These are phyloP conservation scores for Apiospora arundinis DNA, from an alignment of 2,329 filamentous ascomycete species.

Conservation along the genomic window DNA sequence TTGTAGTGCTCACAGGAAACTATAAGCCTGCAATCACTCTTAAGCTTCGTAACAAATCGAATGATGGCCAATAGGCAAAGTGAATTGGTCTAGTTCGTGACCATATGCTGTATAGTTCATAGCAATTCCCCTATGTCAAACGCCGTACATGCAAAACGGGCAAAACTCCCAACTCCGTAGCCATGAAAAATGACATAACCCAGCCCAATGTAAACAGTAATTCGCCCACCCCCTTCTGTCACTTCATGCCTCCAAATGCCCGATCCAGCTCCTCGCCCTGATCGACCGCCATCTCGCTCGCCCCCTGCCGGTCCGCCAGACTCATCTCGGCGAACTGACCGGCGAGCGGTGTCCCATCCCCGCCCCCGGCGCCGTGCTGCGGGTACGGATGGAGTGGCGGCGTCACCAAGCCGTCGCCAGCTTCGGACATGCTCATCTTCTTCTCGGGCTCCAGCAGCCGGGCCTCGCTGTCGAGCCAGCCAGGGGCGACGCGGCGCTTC, in stretches of 20 bases:
- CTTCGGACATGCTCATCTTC: constrained; percentile 35
- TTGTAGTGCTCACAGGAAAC: not conserved
- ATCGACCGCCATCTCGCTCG: constrained; percentile 51
- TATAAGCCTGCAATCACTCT: not conserved
- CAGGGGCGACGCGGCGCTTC: constrained; percentile 80
- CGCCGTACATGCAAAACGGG: not conserved
- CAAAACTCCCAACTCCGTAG: not conserved
- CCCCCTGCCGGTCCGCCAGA: constrained; percentile 33
- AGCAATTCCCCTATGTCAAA: not conserved
- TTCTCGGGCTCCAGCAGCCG: constrained; percentile 73
- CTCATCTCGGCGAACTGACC: constrained; percentile 39
- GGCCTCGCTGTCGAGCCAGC: constrained; percentile 79
- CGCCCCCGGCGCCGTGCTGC: constrained; percentile 60
- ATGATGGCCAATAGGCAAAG: not conserved
- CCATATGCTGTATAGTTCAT: not conserved
- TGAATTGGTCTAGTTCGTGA: not conserved
- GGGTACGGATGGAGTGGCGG: constrained; percentile 24
- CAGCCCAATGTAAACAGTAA: not conserved
- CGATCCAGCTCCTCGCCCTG: constrained; percentile 63
- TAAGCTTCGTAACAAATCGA: not conserved
- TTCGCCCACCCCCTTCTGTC: not conserved
- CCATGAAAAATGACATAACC: not conserved
- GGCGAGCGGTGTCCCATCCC: constrained; percentile 44
- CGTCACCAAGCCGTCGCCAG: not conserved
- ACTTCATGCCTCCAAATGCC: constrained; percentile 55